These are phyloP conservation scores for Raddia distichophylla DNA, from an alignment of 176 grass and related monocot species.

Conservation along the genomic window DNA sequence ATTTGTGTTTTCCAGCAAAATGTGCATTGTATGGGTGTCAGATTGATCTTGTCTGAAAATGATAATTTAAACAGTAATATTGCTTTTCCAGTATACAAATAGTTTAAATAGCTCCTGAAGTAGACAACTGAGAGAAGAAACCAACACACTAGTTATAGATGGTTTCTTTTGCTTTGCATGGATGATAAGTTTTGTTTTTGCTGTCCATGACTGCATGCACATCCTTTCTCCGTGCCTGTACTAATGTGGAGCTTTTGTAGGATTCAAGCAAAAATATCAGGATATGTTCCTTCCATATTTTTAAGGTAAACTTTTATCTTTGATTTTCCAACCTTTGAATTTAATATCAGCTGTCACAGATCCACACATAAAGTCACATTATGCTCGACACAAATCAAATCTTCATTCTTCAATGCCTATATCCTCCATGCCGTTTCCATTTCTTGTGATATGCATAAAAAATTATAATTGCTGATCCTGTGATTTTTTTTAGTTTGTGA, in stretches of 20 bases:
- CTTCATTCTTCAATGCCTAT: not conserved
- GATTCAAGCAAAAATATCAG: constrained; percentile 99
- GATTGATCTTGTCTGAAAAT: not conserved
- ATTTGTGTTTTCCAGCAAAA: constrained; percentile 12
- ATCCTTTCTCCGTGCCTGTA: constrained; percentile 29
- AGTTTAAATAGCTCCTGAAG: not conserved
- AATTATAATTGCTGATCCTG: not conserved
- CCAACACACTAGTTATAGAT: constrained; percentile 12
- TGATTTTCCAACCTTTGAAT: not conserved
- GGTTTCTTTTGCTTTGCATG: constrained; percentile 5
- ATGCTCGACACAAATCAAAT: not conserved
- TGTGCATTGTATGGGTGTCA: not conserved
- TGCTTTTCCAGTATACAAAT: constrained; percentile 21
- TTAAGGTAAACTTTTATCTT: constrained; percentile 72
- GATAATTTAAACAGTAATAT: not conserved
- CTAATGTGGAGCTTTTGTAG: constrained; percentile 47
- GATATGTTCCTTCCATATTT: constrained; percentile 94
- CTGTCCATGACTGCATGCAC: not conserved
- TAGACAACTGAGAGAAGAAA: constrained; percentile 5
- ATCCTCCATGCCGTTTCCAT: not conserved
- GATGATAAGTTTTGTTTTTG: constrained; percentile 29
- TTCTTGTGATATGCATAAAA: not conserved
- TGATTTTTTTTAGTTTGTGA: not conserved
- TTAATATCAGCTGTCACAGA: not conserved
- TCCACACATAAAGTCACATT: not conserved